Percentiles rank a stretch among this genome's conserved stretches.
Conservation (phyloP, 2,329 filamentous ascomycete species). For the Ophiostoma sp. region DNA sequence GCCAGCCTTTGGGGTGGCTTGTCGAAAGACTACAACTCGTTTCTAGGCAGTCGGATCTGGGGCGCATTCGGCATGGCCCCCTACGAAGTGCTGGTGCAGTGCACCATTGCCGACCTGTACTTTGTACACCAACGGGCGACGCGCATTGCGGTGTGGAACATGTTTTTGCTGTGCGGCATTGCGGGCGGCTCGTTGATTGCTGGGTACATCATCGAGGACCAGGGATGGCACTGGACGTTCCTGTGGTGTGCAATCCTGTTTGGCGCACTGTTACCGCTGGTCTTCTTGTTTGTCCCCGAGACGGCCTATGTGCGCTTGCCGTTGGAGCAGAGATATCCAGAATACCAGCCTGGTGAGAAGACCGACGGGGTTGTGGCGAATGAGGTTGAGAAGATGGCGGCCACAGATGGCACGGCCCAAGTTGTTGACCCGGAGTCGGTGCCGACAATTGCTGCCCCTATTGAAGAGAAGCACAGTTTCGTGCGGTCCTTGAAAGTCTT, state of each 20-base stretch:
- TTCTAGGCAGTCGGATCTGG: slow-evolving; percentile 49
- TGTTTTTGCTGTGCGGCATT: slow-evolving; percentile 44
- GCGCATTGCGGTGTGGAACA: slow-evolving; percentile 45
- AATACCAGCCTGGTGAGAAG: slow-evolving; percentile 20
- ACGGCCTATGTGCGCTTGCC: slow-evolving; percentile 43
- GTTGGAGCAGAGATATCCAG: slow-evolving; percentile 21
- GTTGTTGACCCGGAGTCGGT: neutral
- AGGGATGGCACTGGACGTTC: slow-evolving; percentile 49
- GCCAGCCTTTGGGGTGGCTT: slow-evolving; percentile 50
- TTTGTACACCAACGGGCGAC: slow-evolving; percentile 49
- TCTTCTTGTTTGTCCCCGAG: slow-evolving; percentile 53
- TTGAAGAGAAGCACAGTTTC: slow-evolving; percentile 37
- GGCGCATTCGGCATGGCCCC: slow-evolving; percentile 52
- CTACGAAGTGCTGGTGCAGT: slow-evolving; percentile 54
- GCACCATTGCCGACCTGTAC: slow-evolving; percentile 50
- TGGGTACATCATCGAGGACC: slow-evolving; percentile 42
- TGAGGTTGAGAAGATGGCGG: neutral
- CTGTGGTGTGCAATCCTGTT: slow-evolving; percentile 50
- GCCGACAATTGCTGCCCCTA: neutral
- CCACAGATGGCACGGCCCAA: neutral
- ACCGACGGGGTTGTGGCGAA: neutral
- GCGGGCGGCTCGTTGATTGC: slow-evolving; percentile 44
- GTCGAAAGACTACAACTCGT: slow-evolving; percentile 45
- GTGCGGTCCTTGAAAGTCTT: slow-evolving; percentile 40
- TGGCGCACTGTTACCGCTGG: slow-evolving; percentile 44